Evolutionary conservation across 805 yeast genomes (phyloP).

Genomic region (Hyphopichia homilentoma): DNA sequence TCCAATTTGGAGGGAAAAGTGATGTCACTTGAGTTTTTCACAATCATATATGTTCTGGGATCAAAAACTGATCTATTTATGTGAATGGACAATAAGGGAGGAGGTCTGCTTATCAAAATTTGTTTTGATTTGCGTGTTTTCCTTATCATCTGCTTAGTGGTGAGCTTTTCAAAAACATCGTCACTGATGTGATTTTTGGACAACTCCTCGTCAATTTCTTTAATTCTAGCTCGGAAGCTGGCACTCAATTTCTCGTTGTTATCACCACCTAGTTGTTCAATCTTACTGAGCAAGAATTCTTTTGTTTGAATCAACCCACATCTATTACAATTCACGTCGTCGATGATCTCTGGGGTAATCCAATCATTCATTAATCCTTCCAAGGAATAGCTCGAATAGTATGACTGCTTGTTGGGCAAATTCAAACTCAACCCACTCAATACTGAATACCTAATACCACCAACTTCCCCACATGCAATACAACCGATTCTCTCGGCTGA

Average conservation of each 20-base stretch:
- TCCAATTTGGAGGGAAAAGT: slow-evolving; percentile 68
- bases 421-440: slow-evolving; percentile 71
- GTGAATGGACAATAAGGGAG: slow-evolving; percentile 79
- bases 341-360: slow-evolving; percentile 79
- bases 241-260: slow-evolving; percentile 23
- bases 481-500: slow-evolving; percentile 90
- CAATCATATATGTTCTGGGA: slow-evolving; percentile 74
- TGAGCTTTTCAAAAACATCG: slow-evolving; percentile 67
- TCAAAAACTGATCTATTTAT: slow-evolving; percentile 93
- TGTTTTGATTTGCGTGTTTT: slow-evolving; percentile 84
- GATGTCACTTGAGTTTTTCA: slow-evolving; percentile 83
- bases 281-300: slow-evolving; percentile 43
- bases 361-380: slow-evolving; percentile 58
- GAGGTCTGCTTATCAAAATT: slow-evolving; percentile 73
- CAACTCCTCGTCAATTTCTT: slow-evolving; percentile 45
- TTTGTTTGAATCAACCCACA: slow-evolving; percentile 71
- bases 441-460: slow-evolving; percentile 83
- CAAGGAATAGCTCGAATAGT: slow-evolving; percentile 34
- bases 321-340: slow-evolving; percentile 92
- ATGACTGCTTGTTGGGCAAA: slow-evolving; percentile 45
- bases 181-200: slow-evolving; percentile 70
- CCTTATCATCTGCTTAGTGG: slow-evolving; percentile 68
- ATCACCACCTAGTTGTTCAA: slow-evolving; percentile 40
- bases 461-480: slow-evolving; percentile 85
- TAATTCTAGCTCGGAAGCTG: slow-evolving; percentile 26